These are phyloP conservation scores for Candida golubevii DNA, from an alignment of 805 yeast species.

Conservation along the genomic window DNA sequence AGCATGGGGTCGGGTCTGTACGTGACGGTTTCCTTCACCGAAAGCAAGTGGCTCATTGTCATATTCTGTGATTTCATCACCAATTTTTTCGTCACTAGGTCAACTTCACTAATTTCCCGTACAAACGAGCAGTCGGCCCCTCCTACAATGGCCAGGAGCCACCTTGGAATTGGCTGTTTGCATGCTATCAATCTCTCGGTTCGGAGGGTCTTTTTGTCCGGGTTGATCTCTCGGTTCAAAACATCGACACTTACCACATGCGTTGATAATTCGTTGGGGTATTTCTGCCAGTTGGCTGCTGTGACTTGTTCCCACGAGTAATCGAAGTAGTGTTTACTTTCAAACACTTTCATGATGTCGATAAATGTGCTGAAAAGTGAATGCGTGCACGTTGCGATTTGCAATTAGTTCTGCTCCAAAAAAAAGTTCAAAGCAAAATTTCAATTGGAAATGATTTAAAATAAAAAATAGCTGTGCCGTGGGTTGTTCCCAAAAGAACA, in stretches of 20 bases:
- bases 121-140: constrained; percentile 72
- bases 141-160: constrained; percentile 74
- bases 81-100: constrained; percentile 57
- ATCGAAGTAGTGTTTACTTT: constrained; percentile 60
- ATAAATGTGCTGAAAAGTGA: not conserved
- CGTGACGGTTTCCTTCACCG: constrained; percentile 82
- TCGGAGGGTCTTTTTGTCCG: constrained; percentile 46
- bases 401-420: too few species aligned
- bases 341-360: constrained; percentile 69
- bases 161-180: constrained; percentile 77
- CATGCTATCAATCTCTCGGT: constrained; percentile 89
- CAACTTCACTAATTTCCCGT: constrained; percentile 85
- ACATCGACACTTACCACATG: constrained; percentile 95
- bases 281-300: constrained; percentile 94
- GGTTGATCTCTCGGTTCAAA: constrained; percentile 63
- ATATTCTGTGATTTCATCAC: constrained; percentile 82
- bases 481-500: too few species aligned
- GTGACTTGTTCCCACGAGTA: constrained; percentile 94
- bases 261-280: constrained; percentile 89
- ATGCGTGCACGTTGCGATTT: too few species aligned
- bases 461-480: too few species aligned
- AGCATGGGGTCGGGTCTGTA: constrained; percentile 65
- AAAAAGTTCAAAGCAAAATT: too few species aligned
- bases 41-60: constrained; percentile 70
- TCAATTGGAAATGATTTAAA: too few species aligned